phyloP scores from a whole-genome alignment of 306 rosid genomes.

The Albizia julibrissin region DNA sequence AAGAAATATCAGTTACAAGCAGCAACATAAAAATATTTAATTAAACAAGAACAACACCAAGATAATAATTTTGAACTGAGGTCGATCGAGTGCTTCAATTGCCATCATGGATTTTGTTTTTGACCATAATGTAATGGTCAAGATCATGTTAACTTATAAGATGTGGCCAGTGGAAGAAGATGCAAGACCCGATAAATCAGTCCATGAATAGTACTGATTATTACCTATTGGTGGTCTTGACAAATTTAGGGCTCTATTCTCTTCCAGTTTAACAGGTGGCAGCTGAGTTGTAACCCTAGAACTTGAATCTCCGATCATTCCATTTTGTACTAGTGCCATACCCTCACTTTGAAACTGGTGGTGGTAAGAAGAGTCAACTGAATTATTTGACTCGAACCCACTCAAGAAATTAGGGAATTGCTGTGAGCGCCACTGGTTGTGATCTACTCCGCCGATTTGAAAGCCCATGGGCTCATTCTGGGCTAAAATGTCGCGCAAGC shows the following conservation, averaged over 20 bases:
- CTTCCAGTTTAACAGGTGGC: slow-evolving; percentile 62
- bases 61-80: background rate
- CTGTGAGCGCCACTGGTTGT: slow-evolving; percentile 65
- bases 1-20: slow-evolving; percentile 25
- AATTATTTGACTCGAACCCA: slow-evolving; percentile 46
- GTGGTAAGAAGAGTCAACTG: slow-evolving; percentile 35
- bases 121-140: slow-evolving; percentile 12
- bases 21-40: slow-evolving; percentile 14
- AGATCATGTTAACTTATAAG: slow-evolving; percentile 42
- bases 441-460: slow-evolving; percentile 45
- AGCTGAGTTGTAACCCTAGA: slow-evolving; percentile 59
- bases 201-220: slow-evolving; percentile 61
- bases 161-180: slow-evolving; percentile 67
- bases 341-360: slow-evolving; percentile 45
- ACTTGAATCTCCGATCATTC: slow-evolving; percentile 39
- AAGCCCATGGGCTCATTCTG: slow-evolving; percentile 56
- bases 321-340: slow-evolving; percentile 5
- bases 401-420: slow-evolving; percentile 61
- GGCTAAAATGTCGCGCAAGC: slow-evolving; percentile 55
- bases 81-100: background rate
- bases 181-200: slow-evolving; percentile 65
- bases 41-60: slow-evolving; percentile 18
- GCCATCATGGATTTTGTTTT: background rate
- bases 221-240: slow-evolving; percentile 40
- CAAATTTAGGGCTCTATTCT: slow-evolving; percentile 44